Conservation (phyloP, 116 monocot species). For the Phalaenopsis hybrid region DNA sequence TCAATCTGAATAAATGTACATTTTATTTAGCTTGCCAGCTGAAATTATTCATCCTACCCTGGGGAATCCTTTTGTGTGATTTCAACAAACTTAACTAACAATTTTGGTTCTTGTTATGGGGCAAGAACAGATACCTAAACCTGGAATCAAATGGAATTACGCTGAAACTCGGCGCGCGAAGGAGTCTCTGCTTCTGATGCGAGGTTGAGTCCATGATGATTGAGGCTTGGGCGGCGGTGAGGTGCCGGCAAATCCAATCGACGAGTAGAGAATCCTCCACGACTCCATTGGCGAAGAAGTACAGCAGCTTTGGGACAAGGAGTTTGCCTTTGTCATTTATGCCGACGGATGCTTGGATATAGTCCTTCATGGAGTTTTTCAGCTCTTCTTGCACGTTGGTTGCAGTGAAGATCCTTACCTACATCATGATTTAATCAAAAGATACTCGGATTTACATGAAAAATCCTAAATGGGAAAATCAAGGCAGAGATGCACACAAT, state of each 20-base stretch:
- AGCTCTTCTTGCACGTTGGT: conserved; percentile 48
- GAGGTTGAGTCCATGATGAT: conserved; percentile 45
- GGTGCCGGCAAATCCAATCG: conserved; percentile 87
- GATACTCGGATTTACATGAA: too few relatives aligned
- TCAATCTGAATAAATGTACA: too few relatives aligned
- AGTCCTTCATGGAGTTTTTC: conserved; percentile 50
- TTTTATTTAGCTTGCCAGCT: too few relatives aligned
- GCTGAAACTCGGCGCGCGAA: conserved; percentile 56
- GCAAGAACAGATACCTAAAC: conserved; percentile 79
- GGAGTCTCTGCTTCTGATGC: conserved; percentile 63
- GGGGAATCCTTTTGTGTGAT: too few relatives aligned
- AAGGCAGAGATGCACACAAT: too few relatives aligned
- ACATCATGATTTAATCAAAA: conserved; percentile 9
- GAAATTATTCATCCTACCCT: too few relatives aligned
- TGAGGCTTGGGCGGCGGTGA: conserved; percentile 57
- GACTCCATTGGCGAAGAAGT: conserved; percentile 52
- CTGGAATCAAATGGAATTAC: conserved; percentile 64
- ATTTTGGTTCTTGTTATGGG: conserved; percentile 17
- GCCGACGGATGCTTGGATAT: conserved; percentile 62
- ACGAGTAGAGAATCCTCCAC: conserved; percentile 80
- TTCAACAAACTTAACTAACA: neutral
- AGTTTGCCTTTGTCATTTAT: conserved; percentile 66
- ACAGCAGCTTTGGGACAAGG: conserved; percentile 62
- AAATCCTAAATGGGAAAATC: too few relatives aligned
- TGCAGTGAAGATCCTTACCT: conserved; percentile 69